Percentiles rank a stretch among this genome's conserved stretches.
Evolutionary conservation across 345 rosid species (phyloP).

Genomic region (Brassica rapa): DNA sequence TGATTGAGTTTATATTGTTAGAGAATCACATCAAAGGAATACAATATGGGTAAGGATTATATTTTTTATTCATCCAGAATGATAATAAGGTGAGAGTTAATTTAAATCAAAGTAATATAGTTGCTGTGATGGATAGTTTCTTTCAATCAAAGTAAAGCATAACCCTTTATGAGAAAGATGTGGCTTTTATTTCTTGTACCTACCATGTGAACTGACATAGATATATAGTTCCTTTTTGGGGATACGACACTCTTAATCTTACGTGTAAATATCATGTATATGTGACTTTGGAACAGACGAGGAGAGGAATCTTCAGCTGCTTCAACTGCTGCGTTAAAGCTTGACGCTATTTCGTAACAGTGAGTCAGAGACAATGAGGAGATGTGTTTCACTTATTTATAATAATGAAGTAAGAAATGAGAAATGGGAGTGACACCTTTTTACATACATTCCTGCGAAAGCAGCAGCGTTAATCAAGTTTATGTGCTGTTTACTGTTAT

Average conservation of each 20-base stretch:
- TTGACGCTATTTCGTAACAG: background rate
- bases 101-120: constrained; percentile 1
- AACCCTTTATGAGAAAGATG: background rate
- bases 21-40: constrained; percentile 9
- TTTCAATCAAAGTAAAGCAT: constrained; percentile 26
- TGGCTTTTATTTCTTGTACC: constrained; percentile 28
- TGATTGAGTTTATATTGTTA: background rate
- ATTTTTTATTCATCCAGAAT: background rate
- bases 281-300: constrained; percentile 44
- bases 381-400: constrained; percentile 59
- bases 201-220: constrained; percentile 24
- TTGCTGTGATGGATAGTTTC: constrained; percentile 13
- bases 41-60: background rate
- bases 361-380: constrained; percentile 50
- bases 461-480: background rate
- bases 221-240: background rate
- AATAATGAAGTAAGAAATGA: constrained; percentile 15
- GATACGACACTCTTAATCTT: background rate
- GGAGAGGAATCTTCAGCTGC: background rate
- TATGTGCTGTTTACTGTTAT: background rate
- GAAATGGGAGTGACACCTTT: constrained; percentile 18
- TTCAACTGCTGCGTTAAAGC: background rate
- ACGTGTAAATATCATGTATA: background rate
- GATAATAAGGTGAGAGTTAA: background rate
- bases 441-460: background rate